phyloP scores from a whole-genome alignment of 371 early-diverging fungal genomes.

The Saksenaea oblongispora region DNA sequence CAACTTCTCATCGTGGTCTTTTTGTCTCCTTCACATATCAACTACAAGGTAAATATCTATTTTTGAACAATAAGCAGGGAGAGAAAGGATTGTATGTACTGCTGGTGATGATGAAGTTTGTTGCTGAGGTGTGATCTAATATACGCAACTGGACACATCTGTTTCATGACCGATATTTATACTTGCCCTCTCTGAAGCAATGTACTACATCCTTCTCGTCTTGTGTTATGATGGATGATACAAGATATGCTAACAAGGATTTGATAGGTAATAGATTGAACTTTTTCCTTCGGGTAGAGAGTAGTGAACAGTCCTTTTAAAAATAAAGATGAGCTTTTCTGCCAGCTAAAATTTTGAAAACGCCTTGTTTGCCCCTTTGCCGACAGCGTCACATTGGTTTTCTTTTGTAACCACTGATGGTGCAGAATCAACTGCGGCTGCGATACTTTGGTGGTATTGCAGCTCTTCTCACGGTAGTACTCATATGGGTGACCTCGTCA shows the following conservation, averaged over 20 bases:
- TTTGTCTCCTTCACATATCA: not conserved
- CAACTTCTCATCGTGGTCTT: not conserved
- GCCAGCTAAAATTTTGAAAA: too few relatives aligned
- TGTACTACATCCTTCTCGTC: not conserved
- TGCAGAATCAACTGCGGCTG: not conserved
- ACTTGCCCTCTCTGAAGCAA: slow-evolving; percentile 13
- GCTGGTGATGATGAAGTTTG: slow-evolving; percentile 8
- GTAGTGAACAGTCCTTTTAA: too few relatives aligned
- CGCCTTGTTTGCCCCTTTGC: not conserved
- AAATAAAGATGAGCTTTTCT: too few relatives aligned
- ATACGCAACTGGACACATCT: slow-evolving; percentile 11
- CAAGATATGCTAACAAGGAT: not conserved
- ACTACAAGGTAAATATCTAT: not conserved
- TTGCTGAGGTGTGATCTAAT: slow-evolving; percentile 6
- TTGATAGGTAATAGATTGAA: slow-evolving; percentile 1
- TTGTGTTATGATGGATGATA: not conserved
- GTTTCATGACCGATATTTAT: not conserved
- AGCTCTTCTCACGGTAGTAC: slow-evolving; percentile 58
- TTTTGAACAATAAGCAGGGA: not conserved
- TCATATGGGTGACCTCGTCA: slow-evolving; percentile 70
- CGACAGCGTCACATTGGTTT: not conserved
- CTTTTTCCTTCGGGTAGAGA: too few relatives aligned
- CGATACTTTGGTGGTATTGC: slow-evolving; percentile 48
- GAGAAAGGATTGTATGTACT: not conserved
- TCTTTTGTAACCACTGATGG: not conserved